Base-by-base conservation (phyloP, 2,329 filamentous ascomycete genomes). In the Plenodomus tracheiphilus region DNA sequence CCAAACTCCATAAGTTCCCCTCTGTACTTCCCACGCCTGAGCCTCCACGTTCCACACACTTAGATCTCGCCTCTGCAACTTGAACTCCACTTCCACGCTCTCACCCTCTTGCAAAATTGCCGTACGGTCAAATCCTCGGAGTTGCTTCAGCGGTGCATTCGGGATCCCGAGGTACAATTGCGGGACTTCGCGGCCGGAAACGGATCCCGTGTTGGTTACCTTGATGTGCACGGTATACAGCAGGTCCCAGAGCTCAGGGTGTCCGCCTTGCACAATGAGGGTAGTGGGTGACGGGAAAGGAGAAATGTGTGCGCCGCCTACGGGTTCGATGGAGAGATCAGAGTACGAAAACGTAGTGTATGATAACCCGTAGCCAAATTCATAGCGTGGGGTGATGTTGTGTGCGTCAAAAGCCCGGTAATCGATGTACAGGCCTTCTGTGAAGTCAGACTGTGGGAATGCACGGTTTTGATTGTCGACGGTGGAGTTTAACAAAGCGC, bases 71-170 rank as follows among this genome's bases (percentile, higher is more conserved):
- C 91, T 81, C 7, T 84, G 89, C 39, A 97, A 70, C 6, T 82
- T 79, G 1, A 83, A 85, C 0, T 72, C 78, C 72, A 93, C 93
- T 2, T 78, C 80, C 7, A 74, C 77, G 39, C 79, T 83, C 68
- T 83, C 74, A 15, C 89, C 90, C 1, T 88, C 81, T 1, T 81
- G 77, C 51, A 97, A 82, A 1, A 53, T 15, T 36, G 78, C 79
- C 43, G 96, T 72, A 37, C 89, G 83, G 50, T 94, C 87, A 62
- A 97, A 97, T 16, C 86, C 86, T 51, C 92, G 84, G 6, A 97
- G 82, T 11, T 82, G 79, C 41, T 79, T 72, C 46, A 75, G 75
- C 3, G 83, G 79, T 61, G 96, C 87, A 39, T 85, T 81, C 0
- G 87, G 85, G 39, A 56, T 54, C 32, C 53, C 70, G 44, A 97